Conservation (phyloP, 2,329 filamentous ascomycete genomes). For the Penicillium concentricum region DNA sequence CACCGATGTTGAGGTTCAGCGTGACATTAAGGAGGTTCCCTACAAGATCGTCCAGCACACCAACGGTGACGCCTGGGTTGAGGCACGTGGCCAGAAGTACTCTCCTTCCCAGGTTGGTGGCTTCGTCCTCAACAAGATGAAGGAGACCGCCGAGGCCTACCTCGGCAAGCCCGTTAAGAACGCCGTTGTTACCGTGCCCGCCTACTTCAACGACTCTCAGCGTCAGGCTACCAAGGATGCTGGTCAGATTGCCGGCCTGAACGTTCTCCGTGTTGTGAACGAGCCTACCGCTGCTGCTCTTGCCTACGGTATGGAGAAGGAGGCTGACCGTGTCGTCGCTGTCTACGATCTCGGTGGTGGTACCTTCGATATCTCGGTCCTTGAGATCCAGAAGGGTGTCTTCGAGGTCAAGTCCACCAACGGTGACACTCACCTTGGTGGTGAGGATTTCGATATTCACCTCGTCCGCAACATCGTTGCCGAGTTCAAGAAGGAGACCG, state of each 20-base stretch:
- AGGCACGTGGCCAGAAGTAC: conserved; percentile 91
- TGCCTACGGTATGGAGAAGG: conserved; percentile 95
- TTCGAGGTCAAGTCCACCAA: conserved; percentile 99
- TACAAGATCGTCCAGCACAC: conserved; percentile 98
- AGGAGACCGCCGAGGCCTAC: conserved; percentile 95
- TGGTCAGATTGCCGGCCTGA: conserved; percentile 91
- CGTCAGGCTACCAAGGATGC: conserved; percentile 98
- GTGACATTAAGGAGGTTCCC: conserved; percentile 94
- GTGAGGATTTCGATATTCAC: conserved; percentile 95
- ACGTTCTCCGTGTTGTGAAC: conserved; percentile 96
- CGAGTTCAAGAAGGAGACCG: conserved; percentile 95
- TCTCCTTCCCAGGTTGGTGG: conserved; percentile 98
- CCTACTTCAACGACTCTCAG: conserved; percentile 99
- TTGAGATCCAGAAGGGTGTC: conserved; percentile 96
- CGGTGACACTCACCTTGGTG: conserved; percentile 96
- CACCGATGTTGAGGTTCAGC: conserved; percentile 88
- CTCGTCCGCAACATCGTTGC: conserved; percentile 91
- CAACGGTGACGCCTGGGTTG: conserved; percentile 95
- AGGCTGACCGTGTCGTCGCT: conserved; percentile 82
- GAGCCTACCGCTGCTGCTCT: conserved; percentile 95
- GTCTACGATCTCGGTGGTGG: conserved; percentile 98
- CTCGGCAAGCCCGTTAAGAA: conserved; percentile 90
- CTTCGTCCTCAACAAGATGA: conserved; percentile 97
- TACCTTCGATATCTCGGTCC: conserved; percentile 98
- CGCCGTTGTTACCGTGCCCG: conserved; percentile 92